Conservation (phyloP, 768 basidiomycete species). For the Amanita muscaria region DNA sequence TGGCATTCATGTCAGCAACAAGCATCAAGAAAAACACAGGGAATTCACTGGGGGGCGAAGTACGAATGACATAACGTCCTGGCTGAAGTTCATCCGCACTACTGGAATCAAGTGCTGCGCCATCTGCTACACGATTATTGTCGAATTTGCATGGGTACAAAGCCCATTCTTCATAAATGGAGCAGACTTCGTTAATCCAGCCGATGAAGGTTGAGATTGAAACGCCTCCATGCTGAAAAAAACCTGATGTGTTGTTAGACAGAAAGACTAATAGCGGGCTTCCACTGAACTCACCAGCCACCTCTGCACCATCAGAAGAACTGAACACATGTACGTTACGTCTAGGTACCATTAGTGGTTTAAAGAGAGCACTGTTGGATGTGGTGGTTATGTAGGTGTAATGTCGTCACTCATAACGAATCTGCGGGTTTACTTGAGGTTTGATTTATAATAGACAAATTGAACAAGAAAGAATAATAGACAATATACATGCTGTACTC, state of each 20-base stretch:
- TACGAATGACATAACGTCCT: slow-evolving; percentile 14
- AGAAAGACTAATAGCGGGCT: background rate
- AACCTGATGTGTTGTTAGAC: slow-evolving; percentile 4
- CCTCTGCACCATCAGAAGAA: slow-evolving; percentile 12
- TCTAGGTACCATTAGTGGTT: no score
- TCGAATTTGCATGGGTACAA: slow-evolving; percentile 10
- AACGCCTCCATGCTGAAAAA: slow-evolving; percentile 14
- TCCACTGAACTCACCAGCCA: slow-evolving; percentile 9
- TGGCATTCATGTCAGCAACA: slow-evolving; percentile 5
- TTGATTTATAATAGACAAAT: no score
- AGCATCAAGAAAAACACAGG: slow-evolving; percentile 2
- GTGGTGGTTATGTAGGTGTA: no score
- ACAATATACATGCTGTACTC: no score
- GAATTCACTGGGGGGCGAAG: slow-evolving; percentile 11
- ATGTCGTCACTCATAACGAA: no score
- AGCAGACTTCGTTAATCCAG: slow-evolving; percentile 10
- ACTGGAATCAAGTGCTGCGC: slow-evolving; percentile 12
- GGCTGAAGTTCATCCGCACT: slow-evolving; percentile 12
- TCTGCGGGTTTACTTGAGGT: no score
- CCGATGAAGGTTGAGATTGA: slow-evolving; percentile 14
- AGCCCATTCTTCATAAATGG: slow-evolving; percentile 9
- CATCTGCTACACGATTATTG: slow-evolving; percentile 1
- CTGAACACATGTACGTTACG: slow-evolving; percentile 13
- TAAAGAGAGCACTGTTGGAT: no score
- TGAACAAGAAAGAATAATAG: no score